Evolutionary conservation across 1,139 yeast species (phyloP).

Genomic region (Zygosaccharomyces sapae): DNA sequence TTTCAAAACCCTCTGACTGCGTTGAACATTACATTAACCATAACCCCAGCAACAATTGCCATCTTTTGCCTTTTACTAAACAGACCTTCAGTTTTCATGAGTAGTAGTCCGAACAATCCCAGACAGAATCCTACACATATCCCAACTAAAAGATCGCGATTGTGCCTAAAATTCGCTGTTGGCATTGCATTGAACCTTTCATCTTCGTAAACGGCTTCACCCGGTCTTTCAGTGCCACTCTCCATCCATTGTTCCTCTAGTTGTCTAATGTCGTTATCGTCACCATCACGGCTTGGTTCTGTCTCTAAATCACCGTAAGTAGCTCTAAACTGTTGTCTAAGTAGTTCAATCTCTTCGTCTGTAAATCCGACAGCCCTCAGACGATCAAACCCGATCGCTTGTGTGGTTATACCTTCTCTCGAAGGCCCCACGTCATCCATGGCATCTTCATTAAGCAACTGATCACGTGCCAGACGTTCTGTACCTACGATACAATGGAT

Average conservation of each 20-base stretch:
- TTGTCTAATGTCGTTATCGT: constrained; percentile 41
- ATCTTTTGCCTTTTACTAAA: constrained; percentile 57
- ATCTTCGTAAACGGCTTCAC: constrained; percentile 25
- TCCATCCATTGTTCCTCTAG: constrained; percentile 91
- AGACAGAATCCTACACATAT: constrained; percentile 58
- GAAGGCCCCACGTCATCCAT: constrained; percentile 43
- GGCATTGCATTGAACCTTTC: constrained; percentile 32
- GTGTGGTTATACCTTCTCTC: constrained; percentile 50
- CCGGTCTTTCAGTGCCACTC: constrained; percentile 51
- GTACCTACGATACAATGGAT: constrained; percentile 76
- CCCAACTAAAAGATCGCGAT: constrained; percentile 61
- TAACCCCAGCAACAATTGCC: constrained; percentile 60
- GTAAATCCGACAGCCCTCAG: constrained; percentile 78
- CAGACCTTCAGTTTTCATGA: constrained; percentile 52
- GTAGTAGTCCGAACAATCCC: constrained; percentile 57
- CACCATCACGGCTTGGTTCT: constrained; percentile 23
- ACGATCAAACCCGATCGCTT: constrained; percentile 81
- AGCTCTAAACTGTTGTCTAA: constrained; percentile 69
- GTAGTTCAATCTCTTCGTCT: constrained; percentile 64
- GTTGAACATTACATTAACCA: constrained; percentile 56
- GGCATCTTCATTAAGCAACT: constrained; percentile 59
- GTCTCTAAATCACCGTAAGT: constrained; percentile 51
- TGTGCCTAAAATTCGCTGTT: constrained; percentile 40
- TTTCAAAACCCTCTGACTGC: constrained; percentile 45
- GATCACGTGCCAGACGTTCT: constrained; percentile 55